A percentile compares a stretch with the other conserved stretches of the same genome.
Evolutionary conservation across 2,329 filamentous ascomycete species (phyloP).

Genomic region (Rutstroemia sp.): DNA sequence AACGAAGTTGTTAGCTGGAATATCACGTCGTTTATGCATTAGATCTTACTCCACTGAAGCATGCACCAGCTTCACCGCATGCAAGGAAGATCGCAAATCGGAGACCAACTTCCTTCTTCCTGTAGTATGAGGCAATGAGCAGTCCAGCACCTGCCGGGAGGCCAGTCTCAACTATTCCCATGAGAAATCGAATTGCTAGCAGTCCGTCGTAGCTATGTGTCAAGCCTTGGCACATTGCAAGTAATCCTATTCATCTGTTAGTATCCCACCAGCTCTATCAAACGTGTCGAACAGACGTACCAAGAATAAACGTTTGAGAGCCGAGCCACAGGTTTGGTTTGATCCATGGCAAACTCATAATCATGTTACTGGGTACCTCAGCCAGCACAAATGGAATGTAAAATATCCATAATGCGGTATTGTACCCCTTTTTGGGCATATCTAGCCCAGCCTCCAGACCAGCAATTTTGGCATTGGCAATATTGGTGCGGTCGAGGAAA

Average conservation of each 20-base stretch:
- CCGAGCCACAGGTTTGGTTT: slow-evolving; percentile 11
- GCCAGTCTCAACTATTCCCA: slow-evolving; percentile 14
- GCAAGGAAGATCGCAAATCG: slow-evolving; percentile 40
- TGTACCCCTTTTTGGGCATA: slow-evolving; percentile 9
- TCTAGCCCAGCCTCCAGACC: slow-evolving; percentile 9
- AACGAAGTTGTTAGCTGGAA: too few species aligned
- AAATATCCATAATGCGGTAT: slow-evolving; percentile 11
- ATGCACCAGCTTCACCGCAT: slow-evolving; percentile 30
- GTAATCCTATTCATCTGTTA: not conserved
- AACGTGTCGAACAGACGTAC: not conserved
- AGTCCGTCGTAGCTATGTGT: slow-evolving; percentile 30
- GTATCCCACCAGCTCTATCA: not conserved
- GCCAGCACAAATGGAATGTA: slow-evolving; percentile 18
- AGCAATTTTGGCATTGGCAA: slow-evolving; percentile 29
- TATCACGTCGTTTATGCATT: too few species aligned
- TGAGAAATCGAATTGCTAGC: slow-evolving; percentile 12
- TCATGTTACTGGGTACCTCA: slow-evolving; percentile 47
- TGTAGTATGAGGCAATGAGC: slow-evolving; percentile 49
- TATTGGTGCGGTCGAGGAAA: slow-evolving; percentile 45
- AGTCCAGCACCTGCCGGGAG: slow-evolving; percentile 31
- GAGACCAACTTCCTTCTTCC: slow-evolving; percentile 48
- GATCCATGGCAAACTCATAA: slow-evolving; percentile 36
- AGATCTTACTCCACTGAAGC: slow-evolving; percentile 36
- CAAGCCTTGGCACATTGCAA: slow-evolving; percentile 34
- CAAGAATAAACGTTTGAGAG: not conserved